phyloP scores from a whole-genome alignment of 768 basidiomycete species.

The Termitomyces bulborhizus region DNA sequence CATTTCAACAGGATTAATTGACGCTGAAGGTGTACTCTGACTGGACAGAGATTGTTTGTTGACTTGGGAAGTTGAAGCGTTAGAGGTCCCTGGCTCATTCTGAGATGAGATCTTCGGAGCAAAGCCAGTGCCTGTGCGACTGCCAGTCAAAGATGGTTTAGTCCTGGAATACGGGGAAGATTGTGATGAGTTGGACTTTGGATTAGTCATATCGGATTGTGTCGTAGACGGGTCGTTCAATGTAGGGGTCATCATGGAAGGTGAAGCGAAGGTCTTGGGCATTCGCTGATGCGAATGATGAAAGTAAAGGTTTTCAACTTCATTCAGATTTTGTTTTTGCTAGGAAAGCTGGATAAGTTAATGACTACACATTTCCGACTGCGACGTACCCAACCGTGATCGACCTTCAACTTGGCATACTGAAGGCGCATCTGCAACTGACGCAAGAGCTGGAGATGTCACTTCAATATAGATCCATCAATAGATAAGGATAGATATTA shows the following conservation, averaged over 20 bases:
- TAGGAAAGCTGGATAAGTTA: slow-evolving; percentile 17
- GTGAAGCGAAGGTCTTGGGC: slow-evolving; percentile 19
- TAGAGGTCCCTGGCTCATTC: neutral
- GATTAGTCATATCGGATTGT: slow-evolving; percentile 4
- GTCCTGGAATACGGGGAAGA: slow-evolving; percentile 25
- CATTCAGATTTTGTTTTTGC: slow-evolving; percentile 76
- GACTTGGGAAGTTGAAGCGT: neutral
- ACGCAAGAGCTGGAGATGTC: slow-evolving; percentile 47
- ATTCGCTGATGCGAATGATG: slow-evolving; percentile 56
- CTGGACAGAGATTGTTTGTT: neutral
- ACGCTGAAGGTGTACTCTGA: neutral
- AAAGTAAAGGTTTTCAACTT: slow-evolving; percentile 81
- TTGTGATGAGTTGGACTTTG: slow-evolving; percentile 13
- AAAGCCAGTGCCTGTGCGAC: slow-evolving; percentile 1
- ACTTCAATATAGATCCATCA: neutral
- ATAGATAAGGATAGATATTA: neutral
- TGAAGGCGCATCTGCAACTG: slow-evolving; percentile 71
- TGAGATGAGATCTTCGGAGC: neutral
- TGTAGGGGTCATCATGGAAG: slow-evolving; percentile 18
- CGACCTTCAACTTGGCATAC: slow-evolving; percentile 74
- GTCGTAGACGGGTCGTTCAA: slow-evolving; percentile 13
- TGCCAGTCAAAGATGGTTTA: slow-evolving; percentile 9
- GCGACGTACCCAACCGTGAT: slow-evolving; percentile 69
- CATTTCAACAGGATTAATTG: neutral
- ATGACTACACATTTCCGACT: neutral